These are phyloP conservation scores for Phytophthora constricta DNA, from an alignment of 352 stramenopile species.

Conservation along the genomic window DNA sequence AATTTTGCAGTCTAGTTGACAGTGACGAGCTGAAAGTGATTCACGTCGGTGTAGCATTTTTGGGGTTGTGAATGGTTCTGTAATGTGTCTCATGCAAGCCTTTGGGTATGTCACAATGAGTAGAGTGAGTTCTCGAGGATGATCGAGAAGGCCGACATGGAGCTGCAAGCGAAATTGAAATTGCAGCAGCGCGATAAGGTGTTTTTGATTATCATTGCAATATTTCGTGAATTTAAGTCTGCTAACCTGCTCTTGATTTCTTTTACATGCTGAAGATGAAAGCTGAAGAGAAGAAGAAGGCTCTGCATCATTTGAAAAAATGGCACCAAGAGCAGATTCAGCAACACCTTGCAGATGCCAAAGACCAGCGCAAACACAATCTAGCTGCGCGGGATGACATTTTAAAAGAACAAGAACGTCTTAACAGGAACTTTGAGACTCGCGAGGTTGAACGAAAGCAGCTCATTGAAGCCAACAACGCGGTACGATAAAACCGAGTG, in stretches of 20 bases:
- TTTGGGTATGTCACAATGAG: no score
- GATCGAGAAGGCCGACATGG: constrained; percentile 25
- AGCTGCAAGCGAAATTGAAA: constrained; percentile 26
- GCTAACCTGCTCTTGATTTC: neutral
- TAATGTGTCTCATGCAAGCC: neutral
- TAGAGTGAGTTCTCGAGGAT: constrained; percentile 36
- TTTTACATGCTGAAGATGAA: constrained; percentile 10
- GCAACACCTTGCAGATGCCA: constrained; percentile 16
- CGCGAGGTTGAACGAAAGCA: constrained; percentile 28
- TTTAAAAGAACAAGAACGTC: constrained; percentile 21
- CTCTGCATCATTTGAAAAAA: constrained; percentile 33
- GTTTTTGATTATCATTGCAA: no score
- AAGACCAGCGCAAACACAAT: constrained; percentile 29
- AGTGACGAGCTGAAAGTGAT: constrained; percentile 26
- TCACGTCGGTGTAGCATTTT: constrained; percentile 9
- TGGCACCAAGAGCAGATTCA: constrained; percentile 43
- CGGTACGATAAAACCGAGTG: no score
- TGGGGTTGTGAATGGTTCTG: neutral
- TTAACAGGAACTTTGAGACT: constrained; percentile 16
- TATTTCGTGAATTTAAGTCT: neutral
- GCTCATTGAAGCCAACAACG: constrained; percentile 15
- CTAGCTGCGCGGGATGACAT: constrained; percentile 26
- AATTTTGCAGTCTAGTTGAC: constrained; percentile 27
- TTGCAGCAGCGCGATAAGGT: constrained; percentile 36
- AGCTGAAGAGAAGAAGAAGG: constrained; percentile 25